Percentiles rank a stretch among this genome's conserved stretches.
Conservation (phyloP, 768 basidiomycete genomes). For the Lactifluus pinguis region DNA sequence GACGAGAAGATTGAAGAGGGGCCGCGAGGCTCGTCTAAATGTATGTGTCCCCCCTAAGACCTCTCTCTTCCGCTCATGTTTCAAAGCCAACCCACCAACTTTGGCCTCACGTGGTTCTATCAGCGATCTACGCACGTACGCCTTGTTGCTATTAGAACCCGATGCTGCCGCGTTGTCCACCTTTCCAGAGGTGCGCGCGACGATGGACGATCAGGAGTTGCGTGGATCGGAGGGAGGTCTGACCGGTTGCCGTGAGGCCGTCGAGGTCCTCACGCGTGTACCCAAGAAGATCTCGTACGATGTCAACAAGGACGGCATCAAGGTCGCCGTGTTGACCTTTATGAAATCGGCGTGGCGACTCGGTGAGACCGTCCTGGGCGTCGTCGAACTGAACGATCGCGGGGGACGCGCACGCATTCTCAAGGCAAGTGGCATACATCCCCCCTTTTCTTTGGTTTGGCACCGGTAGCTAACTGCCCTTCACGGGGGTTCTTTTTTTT, state of each 20-base stretch:
- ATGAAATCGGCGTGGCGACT: conserved; percentile 86
- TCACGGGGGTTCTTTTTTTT: neutral
- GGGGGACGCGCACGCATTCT: conserved; percentile 66
- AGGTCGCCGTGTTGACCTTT: conserved; percentile 86
- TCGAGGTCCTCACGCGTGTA: conserved; percentile 84
- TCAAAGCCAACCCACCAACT: neutral
- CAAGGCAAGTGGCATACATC: conserved; percentile 42
- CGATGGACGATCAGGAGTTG: conserved; percentile 21
- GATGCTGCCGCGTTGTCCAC: conserved; percentile 3
- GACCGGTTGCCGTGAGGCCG: conserved; percentile 73
- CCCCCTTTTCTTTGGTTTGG: neutral
- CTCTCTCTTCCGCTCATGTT: neutral
- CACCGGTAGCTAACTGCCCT: too few species aligned
- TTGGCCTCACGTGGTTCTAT: conserved; percentile 6
- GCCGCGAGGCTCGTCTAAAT: conserved; percentile 5
- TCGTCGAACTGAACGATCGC: conserved; percentile 77
- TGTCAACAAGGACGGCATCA: conserved; percentile 86
- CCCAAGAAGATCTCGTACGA: conserved; percentile 93
- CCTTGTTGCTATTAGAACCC: conserved; percentile 12
- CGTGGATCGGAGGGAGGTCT: conserved; percentile 36
- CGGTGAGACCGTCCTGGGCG: conserved; percentile 85
- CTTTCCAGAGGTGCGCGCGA: neutral
- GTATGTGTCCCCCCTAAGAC: neutral
- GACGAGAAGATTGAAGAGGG: conserved; percentile 12
- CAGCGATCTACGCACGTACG: conserved; percentile 14